Evolutionary conservation across 139 green algal genomes (phyloP).

Genomic region (Bryopsis sp.): DNA sequence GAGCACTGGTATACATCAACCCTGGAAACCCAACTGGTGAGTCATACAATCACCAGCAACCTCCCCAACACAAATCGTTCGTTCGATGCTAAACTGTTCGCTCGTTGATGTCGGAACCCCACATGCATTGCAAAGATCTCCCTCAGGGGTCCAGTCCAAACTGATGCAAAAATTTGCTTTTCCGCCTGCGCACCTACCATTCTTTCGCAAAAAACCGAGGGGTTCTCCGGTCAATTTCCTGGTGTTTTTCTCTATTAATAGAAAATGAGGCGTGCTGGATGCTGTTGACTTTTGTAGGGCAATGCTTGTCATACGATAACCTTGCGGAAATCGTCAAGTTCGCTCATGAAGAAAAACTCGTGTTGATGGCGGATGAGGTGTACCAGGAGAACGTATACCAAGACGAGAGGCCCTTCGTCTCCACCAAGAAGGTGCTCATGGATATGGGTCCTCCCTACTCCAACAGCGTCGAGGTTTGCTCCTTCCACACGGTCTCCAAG

Average conservation of each 20-base stretch:
- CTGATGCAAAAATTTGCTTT: no score
- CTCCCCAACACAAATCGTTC: no score
- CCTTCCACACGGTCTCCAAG: conserved; percentile 81
- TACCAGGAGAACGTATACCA: conserved; percentile 90
- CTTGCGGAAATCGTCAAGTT: conserved; percentile 66
- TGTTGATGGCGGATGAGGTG: conserved; percentile 86
- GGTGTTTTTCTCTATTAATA: no score
- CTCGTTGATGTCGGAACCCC: no score
- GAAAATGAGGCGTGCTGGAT: no score
- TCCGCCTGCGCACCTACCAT: no score
- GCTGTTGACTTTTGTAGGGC: conserved; percentile 26
- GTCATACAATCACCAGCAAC: no score
- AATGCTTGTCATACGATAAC: conserved; percentile 57
- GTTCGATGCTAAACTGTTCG: no score
- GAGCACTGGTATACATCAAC: conserved; percentile 85
- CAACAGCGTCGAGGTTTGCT: conserved; percentile 58
- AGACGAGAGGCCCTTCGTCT: conserved; percentile 75
- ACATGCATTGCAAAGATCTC: no score
- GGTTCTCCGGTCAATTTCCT: no score
- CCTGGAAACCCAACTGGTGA: conserved; percentile 79
- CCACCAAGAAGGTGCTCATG: conserved; percentile 65
- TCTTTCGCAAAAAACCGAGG: no score
- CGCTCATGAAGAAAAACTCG: conserved; percentile 52
- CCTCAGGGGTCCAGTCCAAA: no score
- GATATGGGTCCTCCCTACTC: conserved; percentile 57